Conservation (phyloP, 2,329 filamentous ascomycete genomes). For the Trichoderma harzianum region DNA sequence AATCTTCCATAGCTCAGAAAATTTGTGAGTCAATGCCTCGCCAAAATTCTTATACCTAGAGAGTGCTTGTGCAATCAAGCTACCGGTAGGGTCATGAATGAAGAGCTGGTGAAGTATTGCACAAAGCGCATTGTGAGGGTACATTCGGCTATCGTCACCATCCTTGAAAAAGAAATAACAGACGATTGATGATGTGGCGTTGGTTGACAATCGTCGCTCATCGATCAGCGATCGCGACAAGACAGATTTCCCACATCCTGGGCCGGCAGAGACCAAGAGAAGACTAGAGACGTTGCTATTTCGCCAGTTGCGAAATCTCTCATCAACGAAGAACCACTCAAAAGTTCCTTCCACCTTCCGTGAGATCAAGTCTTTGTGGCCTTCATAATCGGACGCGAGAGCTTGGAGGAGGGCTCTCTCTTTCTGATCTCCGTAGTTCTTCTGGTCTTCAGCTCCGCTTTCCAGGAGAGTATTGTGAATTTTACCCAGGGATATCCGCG, state of each 20-base stretch:
- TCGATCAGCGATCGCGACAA: constrained; percentile 28
- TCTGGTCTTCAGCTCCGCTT: not conserved
- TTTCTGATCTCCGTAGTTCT: not conserved
- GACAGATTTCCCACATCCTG: constrained; percentile 35
- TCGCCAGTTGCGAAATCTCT: constrained; percentile 28
- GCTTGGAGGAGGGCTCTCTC: constrained; percentile 16
- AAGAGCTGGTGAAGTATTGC: constrained; percentile 31
- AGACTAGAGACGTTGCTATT: constrained; percentile 22
- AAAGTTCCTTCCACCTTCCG: constrained; percentile 31
- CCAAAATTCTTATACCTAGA: not conserved
- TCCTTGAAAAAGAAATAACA: constrained; percentile 38
- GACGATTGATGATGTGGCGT: constrained; percentile 23
- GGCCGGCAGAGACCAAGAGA: constrained; percentile 34
- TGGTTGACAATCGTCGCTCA: constrained; percentile 23
- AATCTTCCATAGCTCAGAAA: constrained; percentile 17
- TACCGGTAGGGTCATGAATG: constrained; percentile 14
- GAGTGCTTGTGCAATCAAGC: not conserved
- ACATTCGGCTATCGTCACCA: constrained; percentile 24
- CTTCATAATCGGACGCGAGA: constrained; percentile 27
- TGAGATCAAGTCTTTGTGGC: constrained; percentile 30
- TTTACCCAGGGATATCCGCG: not conserved
- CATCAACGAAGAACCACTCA: constrained; percentile 32
- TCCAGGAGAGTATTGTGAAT: not conserved
- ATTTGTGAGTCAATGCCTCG: not conserved
- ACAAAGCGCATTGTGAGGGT: constrained; percentile 23